phyloP scores from a whole-genome alignment of 352 stramenopile genomes.

The Phytophthora quininea region DNA sequence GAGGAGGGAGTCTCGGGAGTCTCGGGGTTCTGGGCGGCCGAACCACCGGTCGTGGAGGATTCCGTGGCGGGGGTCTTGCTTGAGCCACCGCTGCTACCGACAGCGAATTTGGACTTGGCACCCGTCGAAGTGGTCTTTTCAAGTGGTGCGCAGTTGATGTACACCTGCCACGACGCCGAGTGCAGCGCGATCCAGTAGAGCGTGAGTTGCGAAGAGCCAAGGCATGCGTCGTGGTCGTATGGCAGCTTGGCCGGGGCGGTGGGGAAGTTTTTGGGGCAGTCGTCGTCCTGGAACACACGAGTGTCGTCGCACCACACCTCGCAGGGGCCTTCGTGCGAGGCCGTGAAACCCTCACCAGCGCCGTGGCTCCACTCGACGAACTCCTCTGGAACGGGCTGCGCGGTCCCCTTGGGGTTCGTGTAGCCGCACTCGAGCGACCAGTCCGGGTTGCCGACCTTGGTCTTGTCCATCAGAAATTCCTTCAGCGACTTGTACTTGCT shows the following conservation, averaged over 20 bases:
- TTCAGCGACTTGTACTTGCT: constrained; percentile 31
- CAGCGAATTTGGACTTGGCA: constrained; percentile 30
- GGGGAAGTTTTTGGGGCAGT: constrained; percentile 35
- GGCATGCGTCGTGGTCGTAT: constrained; percentile 28
- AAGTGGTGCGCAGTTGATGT: constrained; percentile 34
- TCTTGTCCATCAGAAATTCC: constrained; percentile 32
- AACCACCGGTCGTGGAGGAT: constrained; percentile 13
- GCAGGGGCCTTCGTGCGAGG: constrained; percentile 26
- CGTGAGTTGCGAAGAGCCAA: constrained; percentile 21
- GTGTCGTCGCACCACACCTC: constrained; percentile 27
- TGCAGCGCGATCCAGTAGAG: constrained; percentile 40
- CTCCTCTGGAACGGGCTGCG: constrained; percentile 26
- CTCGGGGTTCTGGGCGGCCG: constrained; percentile 12
- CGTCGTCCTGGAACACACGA: constrained; percentile 24
- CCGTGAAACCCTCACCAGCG: constrained; percentile 25
- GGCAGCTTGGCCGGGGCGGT: constrained; percentile 26
- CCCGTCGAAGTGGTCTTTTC: constrained; percentile 29
- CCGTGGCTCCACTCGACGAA: constrained; percentile 37
- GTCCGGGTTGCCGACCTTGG: constrained; percentile 13
- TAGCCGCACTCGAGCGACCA: constrained; percentile 34
- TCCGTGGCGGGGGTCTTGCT: constrained; percentile 15
- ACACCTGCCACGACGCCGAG: constrained; percentile 32
- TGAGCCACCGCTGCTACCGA: constrained; percentile 13
- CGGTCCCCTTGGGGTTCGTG: constrained; percentile 25
- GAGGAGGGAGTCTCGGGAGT: neutral